These are phyloP conservation scores for Podila verticillata DNA, from an alignment of 192 early-diverging fungal genomes.

Conservation along the genomic window DNA sequence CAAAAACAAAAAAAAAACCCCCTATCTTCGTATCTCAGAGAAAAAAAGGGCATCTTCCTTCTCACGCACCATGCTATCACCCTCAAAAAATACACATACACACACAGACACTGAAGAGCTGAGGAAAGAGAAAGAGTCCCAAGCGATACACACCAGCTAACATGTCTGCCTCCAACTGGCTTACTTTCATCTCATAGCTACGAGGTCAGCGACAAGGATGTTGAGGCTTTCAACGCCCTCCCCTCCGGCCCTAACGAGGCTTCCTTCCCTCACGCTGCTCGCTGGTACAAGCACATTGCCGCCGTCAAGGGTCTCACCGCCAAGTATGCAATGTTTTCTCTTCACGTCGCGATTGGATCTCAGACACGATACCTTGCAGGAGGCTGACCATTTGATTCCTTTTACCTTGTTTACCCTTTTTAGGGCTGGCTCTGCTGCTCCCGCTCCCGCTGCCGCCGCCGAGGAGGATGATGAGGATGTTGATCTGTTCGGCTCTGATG, in stretches of 20 bases:
- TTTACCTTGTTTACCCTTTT: background rate
- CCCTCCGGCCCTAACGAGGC: conserved; percentile 74
- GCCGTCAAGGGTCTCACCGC: conserved; percentile 58
- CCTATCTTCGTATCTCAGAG: too few species aligned
- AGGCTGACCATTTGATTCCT: background rate
- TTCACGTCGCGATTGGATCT: background rate
- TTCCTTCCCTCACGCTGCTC: conserved; percentile 86
- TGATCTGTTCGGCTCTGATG: conserved; percentile 95
- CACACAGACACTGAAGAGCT: too few species aligned
- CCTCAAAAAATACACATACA: too few species aligned
- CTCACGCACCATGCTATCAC: too few species aligned
- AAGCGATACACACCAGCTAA: too few species aligned
- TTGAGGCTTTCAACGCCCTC: conserved; percentile 84
- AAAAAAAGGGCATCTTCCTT: too few species aligned
- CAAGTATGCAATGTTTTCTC: conserved; percentile 52
- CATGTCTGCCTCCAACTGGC: background rate
- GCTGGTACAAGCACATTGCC: conserved; percentile 96
- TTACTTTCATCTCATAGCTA: conserved; percentile 49
- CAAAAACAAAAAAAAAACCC: too few species aligned
- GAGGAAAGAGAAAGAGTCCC: too few species aligned
- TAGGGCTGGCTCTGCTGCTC: conserved; percentile 60
- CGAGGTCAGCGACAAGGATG: conserved; percentile 85
- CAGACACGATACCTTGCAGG: background rate
- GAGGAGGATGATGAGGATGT: conserved; percentile 93
- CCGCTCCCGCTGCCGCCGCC: conserved; percentile 64